Conservation (phyloP, 2,329 filamentous ascomycete species). For the Chaetomiaceae sp. region DNA sequence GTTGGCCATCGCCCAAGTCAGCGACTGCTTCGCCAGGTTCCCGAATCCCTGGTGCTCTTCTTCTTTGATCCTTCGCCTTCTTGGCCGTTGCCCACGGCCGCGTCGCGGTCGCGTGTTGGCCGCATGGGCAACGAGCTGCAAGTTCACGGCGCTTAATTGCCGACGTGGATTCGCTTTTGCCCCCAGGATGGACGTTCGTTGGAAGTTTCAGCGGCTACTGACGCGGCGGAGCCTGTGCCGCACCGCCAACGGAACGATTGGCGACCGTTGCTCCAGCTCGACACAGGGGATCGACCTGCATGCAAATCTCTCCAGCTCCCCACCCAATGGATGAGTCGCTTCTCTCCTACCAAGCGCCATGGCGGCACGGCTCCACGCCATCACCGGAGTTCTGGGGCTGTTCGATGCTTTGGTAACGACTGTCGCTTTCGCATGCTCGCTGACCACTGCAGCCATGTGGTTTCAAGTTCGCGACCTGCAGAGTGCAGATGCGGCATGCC, state of each 20-base stretch:
- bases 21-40: background rate
- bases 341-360: background rate
- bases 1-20: background rate
- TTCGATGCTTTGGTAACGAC: background rate
- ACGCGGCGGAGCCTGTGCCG: background rate
- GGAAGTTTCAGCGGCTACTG: conserved; percentile 14
- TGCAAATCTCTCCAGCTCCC: background rate
- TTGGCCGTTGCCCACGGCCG: background rate
- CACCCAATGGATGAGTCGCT: background rate
- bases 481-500: background rate
- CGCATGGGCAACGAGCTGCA: background rate
- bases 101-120: background rate
- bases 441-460: background rate
- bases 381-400: background rate
- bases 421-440: background rate
- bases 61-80: background rate
- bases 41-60: background rate
- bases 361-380: background rate
- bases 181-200: background rate
- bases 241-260: conserved; percentile 5
- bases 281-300: background rate
- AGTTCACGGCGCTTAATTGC: conserved; percentile 9
- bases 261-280: conserved; percentile 4
- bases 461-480: conserved; percentile 7
- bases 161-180: conserved; percentile 5